Conservation (phyloP, 768 basidiomycete genomes). For the Sistotremastrum niveocremeum region DNA sequence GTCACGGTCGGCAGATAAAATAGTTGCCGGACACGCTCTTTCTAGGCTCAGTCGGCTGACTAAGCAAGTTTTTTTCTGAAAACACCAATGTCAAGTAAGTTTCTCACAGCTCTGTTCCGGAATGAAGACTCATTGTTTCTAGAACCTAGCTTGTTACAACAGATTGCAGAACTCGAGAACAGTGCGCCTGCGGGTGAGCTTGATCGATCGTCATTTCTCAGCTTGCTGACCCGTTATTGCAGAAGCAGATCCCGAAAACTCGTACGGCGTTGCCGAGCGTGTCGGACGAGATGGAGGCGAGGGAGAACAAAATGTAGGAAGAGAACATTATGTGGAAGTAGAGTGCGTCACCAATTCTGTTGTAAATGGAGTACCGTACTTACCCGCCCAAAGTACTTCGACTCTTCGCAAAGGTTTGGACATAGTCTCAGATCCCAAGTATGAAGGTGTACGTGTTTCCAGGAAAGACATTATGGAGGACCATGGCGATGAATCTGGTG, state of each 20-base stretch:
- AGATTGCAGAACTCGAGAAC: constrained; percentile 69
- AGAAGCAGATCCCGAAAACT: constrained; percentile 29
- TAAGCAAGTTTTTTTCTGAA: too few relatives aligned
- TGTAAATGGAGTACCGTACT: not conserved
- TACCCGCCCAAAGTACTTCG: constrained; percentile 44
- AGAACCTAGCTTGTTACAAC: constrained; percentile 31
- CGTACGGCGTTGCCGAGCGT: constrained; percentile 14
- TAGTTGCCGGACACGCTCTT: too few relatives aligned
- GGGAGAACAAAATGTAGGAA: constrained; percentile 21
- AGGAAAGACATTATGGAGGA: constrained; percentile 42
- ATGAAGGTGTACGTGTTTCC: constrained; percentile 53
- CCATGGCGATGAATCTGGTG: constrained; percentile 20
- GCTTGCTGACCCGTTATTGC: not conserved
- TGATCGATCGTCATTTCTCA: constrained; percentile 3
- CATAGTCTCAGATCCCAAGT: constrained; percentile 63
- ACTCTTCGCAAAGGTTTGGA: constrained; percentile 50
- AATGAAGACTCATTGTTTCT: not conserved
- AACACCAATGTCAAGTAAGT: too few relatives aligned
- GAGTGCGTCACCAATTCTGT: constrained; percentile 36
- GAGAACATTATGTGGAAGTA: constrained; percentile 78
- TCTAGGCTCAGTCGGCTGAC: too few relatives aligned
- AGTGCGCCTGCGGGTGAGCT: constrained; percentile 51
- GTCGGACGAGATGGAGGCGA: constrained; percentile 19
- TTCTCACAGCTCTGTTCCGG: too few relatives aligned
- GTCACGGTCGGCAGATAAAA: too few relatives aligned